phyloP scores from a whole-genome alignment of 75 land plant species.

The Sequoia sempervirens region DNA sequence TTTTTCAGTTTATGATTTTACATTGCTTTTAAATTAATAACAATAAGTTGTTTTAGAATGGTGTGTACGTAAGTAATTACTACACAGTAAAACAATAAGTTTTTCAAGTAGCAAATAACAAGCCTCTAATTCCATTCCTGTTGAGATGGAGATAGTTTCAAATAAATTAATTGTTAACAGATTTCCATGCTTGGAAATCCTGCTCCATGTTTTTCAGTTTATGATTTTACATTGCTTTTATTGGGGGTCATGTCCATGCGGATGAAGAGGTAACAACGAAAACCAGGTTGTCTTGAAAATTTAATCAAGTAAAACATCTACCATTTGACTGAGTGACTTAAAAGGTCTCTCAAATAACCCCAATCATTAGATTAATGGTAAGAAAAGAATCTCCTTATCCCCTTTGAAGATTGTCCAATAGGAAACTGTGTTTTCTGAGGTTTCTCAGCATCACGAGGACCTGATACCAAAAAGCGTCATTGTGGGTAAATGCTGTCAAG shows the following conservation, averaged over 20 bases:
- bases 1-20: background rate
- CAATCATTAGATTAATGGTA: background rate
- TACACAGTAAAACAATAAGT: background rate
- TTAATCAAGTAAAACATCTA: background rate
- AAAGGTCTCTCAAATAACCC: background rate
- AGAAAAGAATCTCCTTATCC: background rate
- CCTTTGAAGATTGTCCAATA: background rate
- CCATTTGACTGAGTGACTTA: background rate
- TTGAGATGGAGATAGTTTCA: background rate
- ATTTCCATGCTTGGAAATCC: background rate
- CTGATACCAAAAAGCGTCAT: background rate
- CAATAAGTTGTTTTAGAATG: background rate
- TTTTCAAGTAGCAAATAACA: background rate
- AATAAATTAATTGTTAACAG: background rate
- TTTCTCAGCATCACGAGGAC: background rate
- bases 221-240: background rate
- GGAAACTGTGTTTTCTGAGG: background rate
- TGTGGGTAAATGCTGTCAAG: background rate
- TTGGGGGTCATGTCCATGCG: background rate
- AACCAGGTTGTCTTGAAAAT: background rate
- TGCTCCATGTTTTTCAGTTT: background rate
- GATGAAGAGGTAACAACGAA: background rate
- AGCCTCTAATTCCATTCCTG: background rate
- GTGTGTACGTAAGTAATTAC: background rate
- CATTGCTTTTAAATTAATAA: too few relatives aligned